Evolutionary conservation across 2,329 filamentous ascomycete genomes (phyloP), one percentile per base, ranked within the genome.

Genomic region (Basipetospora chlamydospora): DNA sequence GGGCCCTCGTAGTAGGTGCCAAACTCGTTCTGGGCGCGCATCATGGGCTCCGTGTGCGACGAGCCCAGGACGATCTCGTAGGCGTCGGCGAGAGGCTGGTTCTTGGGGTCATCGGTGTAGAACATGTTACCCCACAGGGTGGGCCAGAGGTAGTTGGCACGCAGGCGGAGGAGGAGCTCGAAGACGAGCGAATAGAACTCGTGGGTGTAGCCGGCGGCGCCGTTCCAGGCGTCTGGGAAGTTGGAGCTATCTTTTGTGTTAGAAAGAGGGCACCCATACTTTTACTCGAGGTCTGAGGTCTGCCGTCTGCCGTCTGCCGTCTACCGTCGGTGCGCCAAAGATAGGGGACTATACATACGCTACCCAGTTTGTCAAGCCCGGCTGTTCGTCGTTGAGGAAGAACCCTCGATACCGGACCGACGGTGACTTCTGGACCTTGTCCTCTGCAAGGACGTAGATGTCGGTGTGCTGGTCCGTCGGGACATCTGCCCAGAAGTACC

Each of bases 91-190:
- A 81, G 63, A 0, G 74, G 70, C 48, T 81, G 76, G 45, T 76
- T 84, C 21, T 66, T 61, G 3, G 70, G 61, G 48, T 85, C 80
- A 42, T 85, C 80, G 2, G 81, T 67, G 48, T 76, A 73, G 47
- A 84, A 80, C 65, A 82, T 81, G 43, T 66, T 70, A 5, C 66
- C 70, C 80, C 79, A 85, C 50, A 73, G 63, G 1, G 77, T 69
- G 0, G 80, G 80, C 80, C 80, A 85, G 34, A 85, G 59, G 47
- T 83, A 84, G 52, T 85, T 85, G 12, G 79, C 79, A 26, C 73
- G 67, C 20, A 80, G 62, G 6, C 80, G 67, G 5, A 85, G 67
- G 2, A 84, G 57, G 1, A 85, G 60, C 56, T 85, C 80, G 42
- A 81, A 83, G 15, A 85, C 70, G 15, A 70, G 67, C 4, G 66